Evolutionary conservation across 1,139 yeast genomes (phyloP).

Genomic region (Hansenula lynferdii): DNA sequence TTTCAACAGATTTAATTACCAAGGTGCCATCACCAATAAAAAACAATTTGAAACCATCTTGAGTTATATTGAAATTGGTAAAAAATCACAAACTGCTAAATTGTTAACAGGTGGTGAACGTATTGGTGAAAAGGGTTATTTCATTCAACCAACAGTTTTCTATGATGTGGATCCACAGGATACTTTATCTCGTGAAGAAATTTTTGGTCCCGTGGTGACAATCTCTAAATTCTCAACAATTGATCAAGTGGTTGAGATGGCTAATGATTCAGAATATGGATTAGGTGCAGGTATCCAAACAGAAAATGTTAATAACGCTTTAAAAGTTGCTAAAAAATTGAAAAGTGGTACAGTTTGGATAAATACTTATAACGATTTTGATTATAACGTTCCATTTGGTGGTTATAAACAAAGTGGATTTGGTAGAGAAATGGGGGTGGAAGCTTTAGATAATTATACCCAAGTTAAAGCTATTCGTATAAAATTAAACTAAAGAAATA

Average conservation of each 20-base stretch:
- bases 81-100: conserved; percentile 65
- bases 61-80: conserved; percentile 66
- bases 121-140: conserved; percentile 56
- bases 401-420: conserved; percentile 75
- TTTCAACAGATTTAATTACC: conserved; percentile 57
- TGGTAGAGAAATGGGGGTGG: conserved; percentile 79
- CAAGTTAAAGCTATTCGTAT: conserved; percentile 71
- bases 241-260: conserved; percentile 59
- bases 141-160: conserved; percentile 63
- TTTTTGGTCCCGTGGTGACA: conserved; percentile 73
- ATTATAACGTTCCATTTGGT: conserved; percentile 71
- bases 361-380: conserved; percentile 72
- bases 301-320: conserved; percentile 43
- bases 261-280: conserved; percentile 70
- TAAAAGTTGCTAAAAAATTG: conserved; percentile 54
- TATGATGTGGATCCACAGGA: conserved; percentile 48
- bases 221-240: conserved; percentile 57
- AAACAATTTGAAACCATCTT: conserved; percentile 69
- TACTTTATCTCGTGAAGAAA: conserved; percentile 57
- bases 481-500: conserved; percentile 20
- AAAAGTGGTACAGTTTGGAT: conserved; percentile 76
- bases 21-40: conserved; percentile 72
- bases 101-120: conserved; percentile 68
- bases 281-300: conserved; percentile 81
- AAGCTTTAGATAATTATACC: conserved; percentile 67